Conservation (phyloP, 768 basidiomycete species). For the Lentinus tigrinus region DNA sequence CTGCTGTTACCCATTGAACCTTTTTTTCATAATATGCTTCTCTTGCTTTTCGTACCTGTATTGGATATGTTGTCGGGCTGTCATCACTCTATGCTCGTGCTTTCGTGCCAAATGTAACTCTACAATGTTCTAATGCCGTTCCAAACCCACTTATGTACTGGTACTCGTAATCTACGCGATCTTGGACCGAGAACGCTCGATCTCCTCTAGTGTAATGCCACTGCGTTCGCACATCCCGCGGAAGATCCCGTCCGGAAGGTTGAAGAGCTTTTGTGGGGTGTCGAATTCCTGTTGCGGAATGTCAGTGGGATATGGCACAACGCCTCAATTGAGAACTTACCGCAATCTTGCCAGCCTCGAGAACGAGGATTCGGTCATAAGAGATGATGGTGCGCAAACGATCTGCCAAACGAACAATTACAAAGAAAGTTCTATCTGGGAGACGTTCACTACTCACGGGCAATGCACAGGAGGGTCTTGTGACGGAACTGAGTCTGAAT, state of each 20-base stretch:
- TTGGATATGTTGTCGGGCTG: background rate
- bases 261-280: constrained; percentile 48
- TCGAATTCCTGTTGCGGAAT: constrained; percentile 43
- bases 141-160: background rate
- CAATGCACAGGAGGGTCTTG: constrained; percentile 53
- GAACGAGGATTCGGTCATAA: constrained; percentile 71
- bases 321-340: constrained; percentile 31
- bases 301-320: background rate
- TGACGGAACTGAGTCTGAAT: constrained; percentile 43
- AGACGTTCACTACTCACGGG: constrained; percentile 30
- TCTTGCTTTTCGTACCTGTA: background rate
- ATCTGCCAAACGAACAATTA: constrained; percentile 22
- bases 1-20: background rate
- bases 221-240: constrained; percentile 59
- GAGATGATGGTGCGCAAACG: constrained; percentile 52
- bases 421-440: too few species aligned
- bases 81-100: constrained; percentile 4
- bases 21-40: background rate
- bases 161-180: background rate
- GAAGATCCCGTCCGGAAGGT: constrained; percentile 49
- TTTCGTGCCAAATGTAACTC: constrained; percentile 8
- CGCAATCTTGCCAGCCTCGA: constrained; percentile 59
- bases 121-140: background rate
- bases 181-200: constrained; percentile 29
- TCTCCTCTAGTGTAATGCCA: constrained; percentile 48